Conservation (phyloP, 164 flowering plant species). For the Magnolia officinalis region DNA sequence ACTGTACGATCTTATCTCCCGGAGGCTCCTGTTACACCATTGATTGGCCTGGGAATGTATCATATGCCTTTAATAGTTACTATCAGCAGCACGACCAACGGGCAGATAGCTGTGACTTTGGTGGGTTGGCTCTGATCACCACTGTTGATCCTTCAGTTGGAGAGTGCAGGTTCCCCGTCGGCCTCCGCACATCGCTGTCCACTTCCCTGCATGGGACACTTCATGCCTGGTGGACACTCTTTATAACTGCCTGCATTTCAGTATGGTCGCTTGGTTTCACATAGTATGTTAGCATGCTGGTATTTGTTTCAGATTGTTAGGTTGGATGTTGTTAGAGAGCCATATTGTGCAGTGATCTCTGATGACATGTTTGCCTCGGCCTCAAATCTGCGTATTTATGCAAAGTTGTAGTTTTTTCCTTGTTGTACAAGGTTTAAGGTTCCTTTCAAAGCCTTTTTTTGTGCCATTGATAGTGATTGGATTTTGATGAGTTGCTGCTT, state of each 20-base stretch:
- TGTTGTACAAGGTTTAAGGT: constrained; percentile 6
- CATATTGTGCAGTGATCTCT: not conserved
- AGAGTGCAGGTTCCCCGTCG: constrained; percentile 59
- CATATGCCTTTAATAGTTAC: constrained; percentile 84
- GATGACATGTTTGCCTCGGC: not conserved
- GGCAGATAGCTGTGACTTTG: constrained; percentile 72
- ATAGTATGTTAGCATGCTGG: constrained; percentile 2
- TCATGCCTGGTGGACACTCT: constrained; percentile 21
- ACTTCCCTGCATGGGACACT: constrained; percentile 9
- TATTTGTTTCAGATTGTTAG: not conserved
- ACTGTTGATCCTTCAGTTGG: constrained; percentile 79
- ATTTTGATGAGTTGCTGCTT: not conserved
- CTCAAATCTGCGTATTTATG: not conserved
- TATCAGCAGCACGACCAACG: constrained; percentile 79
- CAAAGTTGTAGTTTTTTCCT: constrained; percentile 1
- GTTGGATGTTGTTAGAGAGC: constrained; percentile 4
- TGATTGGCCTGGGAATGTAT: constrained; percentile 79
- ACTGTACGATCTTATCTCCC: constrained; percentile 64
- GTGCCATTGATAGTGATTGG: not conserved
- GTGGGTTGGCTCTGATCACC: constrained; percentile 83
- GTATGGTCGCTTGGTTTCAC: constrained; percentile 11
- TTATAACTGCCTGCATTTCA: constrained; percentile 10
- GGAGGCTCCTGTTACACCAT: constrained; percentile 82
- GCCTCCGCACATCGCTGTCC: constrained; percentile 50
- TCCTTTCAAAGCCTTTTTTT: constrained; percentile 1